Evolutionary conservation across 2,329 filamentous ascomycete genomes (phyloP), one percentile per base, ranked within the genome.

Genomic region (Cladobotryum mycophilum): DNA sequence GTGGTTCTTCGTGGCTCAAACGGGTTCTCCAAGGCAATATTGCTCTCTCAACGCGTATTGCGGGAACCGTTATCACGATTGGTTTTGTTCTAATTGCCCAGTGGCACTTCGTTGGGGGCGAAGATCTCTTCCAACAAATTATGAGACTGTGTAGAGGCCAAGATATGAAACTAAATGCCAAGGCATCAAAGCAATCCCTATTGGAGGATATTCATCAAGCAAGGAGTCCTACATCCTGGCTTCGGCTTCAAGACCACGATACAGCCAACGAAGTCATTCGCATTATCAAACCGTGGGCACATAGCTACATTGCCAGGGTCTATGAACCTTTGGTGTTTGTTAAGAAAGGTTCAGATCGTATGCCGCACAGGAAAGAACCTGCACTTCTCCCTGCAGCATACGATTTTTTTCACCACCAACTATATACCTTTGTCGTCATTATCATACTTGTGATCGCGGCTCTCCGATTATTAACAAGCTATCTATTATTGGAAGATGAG

Each of bases 311-410:
- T 15, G 86, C 88, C 18, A 78, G 79, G 41, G 85, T 91, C 1
- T 88, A 86, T 61, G 83, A 90, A 38, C 88, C 88, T 1, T 69
- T 89, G 3, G 76, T 89, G 3, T 85, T 91, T 54, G 85, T 91
- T 4, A 68, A 85, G 9, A 81, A 83, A 53, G 82, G 80, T 9
- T 82, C 87, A 2, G 78, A 88, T 61, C 80, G 88, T 15, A 82
- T 77, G 53, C 79, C 79, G 13, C 74, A 76, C 17, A 72, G 55
- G 41, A 66, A 61, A 40, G 67, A 69, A 41, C 66, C 64, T 12
- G 55, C 63, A 7, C 55, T 71, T 12, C 59, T 70, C 1, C 69
- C 68, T 15, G 68, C 68, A 9, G 64, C 62, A 6, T 85, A 86
- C 57, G 86, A 91, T 61, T 86, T 91, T 57, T 74, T 82, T 41